These are phyloP conservation scores for Violaceomyces palustris DNA, from an alignment of 1,284 basidiomycete species.

Conservation along the genomic window DNA sequence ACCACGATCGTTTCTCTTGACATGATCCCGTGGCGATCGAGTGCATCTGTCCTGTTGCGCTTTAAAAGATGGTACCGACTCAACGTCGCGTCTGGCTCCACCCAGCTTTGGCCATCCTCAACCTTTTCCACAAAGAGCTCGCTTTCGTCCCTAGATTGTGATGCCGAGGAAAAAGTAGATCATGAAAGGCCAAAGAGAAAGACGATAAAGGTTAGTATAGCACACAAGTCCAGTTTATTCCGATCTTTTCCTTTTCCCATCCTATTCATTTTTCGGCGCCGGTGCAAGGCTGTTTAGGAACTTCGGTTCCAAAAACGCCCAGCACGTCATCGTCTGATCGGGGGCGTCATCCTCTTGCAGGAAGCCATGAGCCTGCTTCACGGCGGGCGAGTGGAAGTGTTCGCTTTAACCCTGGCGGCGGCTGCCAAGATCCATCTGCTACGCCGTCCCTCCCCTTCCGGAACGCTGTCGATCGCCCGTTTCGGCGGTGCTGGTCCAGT, in stretches of 20 bases:
- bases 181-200: too few species aligned
- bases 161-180: too few species aligned
- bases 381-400: constrained; percentile 35
- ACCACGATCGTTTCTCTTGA: too few species aligned
- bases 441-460: constrained; percentile 27
- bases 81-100: too few species aligned
- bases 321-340: constrained; percentile 37
- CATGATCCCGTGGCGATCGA: constrained; percentile 1
- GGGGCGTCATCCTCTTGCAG: constrained; percentile 35
- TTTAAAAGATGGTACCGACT: too few species aligned
- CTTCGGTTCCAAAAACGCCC: too few species aligned
- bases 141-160: too few species aligned
- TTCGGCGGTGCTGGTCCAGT: not conserved
- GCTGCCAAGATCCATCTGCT: constrained; percentile 36
- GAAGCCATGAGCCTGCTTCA: constrained; percentile 29
- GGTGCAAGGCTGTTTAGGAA: constrained; percentile 29
- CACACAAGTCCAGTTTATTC: too few species aligned
- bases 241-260: not conserved
- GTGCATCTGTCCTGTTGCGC: not conserved
- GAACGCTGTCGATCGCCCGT: not conserved
- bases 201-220: too few species aligned
- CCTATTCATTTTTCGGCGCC: constrained; percentile 11
- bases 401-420: constrained; percentile 36
- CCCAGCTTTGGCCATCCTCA: too few species aligned
- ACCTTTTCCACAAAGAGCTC: too few species aligned